Evolutionary conservation across 2,329 filamentous ascomycete genomes (phyloP).

Genomic region (Cladosporium cucumerinum): DNA sequence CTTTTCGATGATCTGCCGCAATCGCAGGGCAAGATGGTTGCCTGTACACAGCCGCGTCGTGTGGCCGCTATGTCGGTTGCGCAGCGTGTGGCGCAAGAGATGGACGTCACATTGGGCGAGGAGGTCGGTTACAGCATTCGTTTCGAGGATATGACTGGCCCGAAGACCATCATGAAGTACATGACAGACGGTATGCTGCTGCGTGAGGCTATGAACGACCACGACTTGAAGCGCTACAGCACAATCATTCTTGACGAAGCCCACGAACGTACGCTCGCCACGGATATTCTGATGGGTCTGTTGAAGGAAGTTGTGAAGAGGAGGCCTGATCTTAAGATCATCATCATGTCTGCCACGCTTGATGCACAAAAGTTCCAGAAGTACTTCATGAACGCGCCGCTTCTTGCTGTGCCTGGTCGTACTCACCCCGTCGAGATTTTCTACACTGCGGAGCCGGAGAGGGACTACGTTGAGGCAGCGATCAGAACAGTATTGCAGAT

Average conservation of each 20-base stretch:
- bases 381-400: constrained; percentile 92
- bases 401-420: constrained; percentile 89
- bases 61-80: constrained; percentile 98
- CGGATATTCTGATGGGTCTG: constrained; percentile 95
- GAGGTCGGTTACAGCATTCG: constrained; percentile 98
- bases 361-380: constrained; percentile 97
- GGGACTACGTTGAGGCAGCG: constrained; percentile 94
- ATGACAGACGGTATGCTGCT: constrained; percentile 99
- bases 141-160: constrained; percentile 91
- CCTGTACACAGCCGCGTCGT: constrained; percentile 95
- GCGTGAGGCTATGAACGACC: constrained; percentile 93
- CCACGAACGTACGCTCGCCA: constrained; percentile 94
- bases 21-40: constrained; percentile 79
- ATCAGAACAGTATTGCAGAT: constrained; percentile 95
- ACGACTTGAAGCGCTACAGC: constrained; percentile 86
- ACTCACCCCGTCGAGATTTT: constrained; percentile 98
- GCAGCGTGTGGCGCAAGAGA: constrained; percentile 93
- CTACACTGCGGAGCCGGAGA: constrained; percentile 93
- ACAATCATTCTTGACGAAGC: constrained; percentile 98
- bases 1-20: constrained; percentile 95
- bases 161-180: constrained; percentile 92
- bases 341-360: constrained; percentile 97
- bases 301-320: constrained; percentile 83
- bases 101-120: constrained; percentile 88
- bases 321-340: constrained; percentile 89